Evolutionary conservation across 108 stramenopile species (phyloP).

Genomic region (Aureococcus anophagefferens): DNA sequence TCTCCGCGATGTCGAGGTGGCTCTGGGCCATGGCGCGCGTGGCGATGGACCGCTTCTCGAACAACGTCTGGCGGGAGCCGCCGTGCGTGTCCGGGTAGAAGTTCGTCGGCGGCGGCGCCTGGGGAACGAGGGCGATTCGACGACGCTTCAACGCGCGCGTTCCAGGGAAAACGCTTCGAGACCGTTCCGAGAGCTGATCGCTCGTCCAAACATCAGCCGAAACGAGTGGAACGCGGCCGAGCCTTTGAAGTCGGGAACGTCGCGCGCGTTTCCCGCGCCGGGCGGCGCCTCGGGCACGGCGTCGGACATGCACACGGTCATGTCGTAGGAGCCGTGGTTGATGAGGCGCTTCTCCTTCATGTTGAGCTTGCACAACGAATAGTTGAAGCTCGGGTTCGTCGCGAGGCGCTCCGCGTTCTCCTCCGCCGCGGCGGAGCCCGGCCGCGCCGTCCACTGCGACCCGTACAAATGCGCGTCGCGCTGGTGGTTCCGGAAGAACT

Average conservation of each 20-base stretch:
- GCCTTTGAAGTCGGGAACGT: no score
- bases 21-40: neutral
- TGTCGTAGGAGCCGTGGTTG: neutral
- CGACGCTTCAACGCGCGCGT: no score
- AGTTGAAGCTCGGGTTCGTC: constrained; percentile 15
- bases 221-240: no score
- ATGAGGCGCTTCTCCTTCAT: constrained; percentile 19
- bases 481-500: constrained; percentile 19
- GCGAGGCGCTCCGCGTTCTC: constrained; percentile 24
- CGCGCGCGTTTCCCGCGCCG: no score
- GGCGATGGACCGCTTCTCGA: neutral
- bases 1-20: neutral
- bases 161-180: no score
- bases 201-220: no score
- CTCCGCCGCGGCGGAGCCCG: neutral
- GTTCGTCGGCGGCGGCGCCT: constrained; percentile 14
- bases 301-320: constrained; percentile 24
- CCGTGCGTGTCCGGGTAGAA: constrained; percentile 32
- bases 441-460: neutral
- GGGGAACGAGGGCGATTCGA: no score
- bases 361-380: constrained; percentile 11
- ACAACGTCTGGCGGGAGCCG: neutral
- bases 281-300: no score
- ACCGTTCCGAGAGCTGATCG: no score
- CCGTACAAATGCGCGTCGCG: constrained; percentile 16